Conservation (phyloP, 1,284 basidiomycete genomes). For the Boletus sp. region DNA sequence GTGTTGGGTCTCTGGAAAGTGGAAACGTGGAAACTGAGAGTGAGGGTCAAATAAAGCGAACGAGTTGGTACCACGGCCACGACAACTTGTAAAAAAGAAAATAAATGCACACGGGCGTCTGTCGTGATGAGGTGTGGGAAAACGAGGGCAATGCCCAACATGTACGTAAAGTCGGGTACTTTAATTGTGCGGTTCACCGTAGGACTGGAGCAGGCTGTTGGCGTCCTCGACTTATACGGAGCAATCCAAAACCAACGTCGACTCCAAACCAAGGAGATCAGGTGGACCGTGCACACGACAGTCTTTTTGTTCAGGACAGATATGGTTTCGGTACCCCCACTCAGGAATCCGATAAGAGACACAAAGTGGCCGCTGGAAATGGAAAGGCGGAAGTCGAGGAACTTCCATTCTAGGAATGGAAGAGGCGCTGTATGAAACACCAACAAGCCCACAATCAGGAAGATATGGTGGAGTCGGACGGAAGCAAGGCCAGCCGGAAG, state of each 20-base stretch:
- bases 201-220: background rate
- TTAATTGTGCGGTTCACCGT: background rate
- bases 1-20: conserved; percentile 5
- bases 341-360: conserved; percentile 9
- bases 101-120: background rate
- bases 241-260: background rate
- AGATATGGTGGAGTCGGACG: conserved; percentile 10
- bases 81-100: background rate
- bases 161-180: conserved; percentile 13
- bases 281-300: conserved; percentile 4
- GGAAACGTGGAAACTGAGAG: background rate
- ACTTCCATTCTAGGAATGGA: conserved; percentile 17
- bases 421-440: background rate
- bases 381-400: conserved; percentile 20
- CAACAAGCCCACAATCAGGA: background rate
- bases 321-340: conserved; percentile 3
- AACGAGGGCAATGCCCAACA: background rate
- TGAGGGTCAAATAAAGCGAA: background rate
- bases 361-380: conserved; percentile 13
- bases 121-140: conserved; percentile 11
- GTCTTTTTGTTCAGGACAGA: conserved; percentile 2
- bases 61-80: conserved; percentile 7
- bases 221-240: background rate
- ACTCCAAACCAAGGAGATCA: background rate
- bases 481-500: conserved; percentile 4